Percentiles rank a stretch among this genome's conserved stretches.
phyloP scores from a whole-genome alignment of 2,329 filamentous ascomycete genomes.

The Pezicula radicicola region DNA sequence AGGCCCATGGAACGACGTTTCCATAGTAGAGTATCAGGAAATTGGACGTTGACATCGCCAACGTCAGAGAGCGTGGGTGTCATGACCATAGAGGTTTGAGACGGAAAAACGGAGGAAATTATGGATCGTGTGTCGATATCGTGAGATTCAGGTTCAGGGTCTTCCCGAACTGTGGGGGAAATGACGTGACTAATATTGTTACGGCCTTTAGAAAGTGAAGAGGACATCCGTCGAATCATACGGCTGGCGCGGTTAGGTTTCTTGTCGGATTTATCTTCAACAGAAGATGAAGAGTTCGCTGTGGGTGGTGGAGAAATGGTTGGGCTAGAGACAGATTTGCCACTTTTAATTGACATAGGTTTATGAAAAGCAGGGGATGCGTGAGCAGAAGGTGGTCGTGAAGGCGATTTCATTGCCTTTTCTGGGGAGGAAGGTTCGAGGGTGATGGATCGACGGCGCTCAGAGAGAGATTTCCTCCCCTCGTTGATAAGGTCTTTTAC shows the following conservation, averaged over 20 bases:
- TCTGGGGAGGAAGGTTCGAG: conserved; percentile 37
- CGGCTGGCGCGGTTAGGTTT: conserved; percentile 40
- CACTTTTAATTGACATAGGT: conserved; percentile 65
- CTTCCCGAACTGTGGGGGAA: conserved; percentile 32
- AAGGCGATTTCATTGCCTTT: conserved; percentile 38
- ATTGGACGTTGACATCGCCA: conserved; percentile 93
- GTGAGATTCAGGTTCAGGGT: conserved; percentile 27
- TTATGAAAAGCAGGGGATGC: conserved; percentile 47
- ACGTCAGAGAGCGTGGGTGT: conserved; percentile 20
- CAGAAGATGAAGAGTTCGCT: conserved; percentile 36
- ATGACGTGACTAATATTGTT: conserved; percentile 30
- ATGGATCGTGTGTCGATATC: conserved; percentile 27
- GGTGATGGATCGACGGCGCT: conserved; percentile 40
- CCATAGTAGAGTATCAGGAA: conserved; percentile 94
- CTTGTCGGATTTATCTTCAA: conserved; percentile 50
- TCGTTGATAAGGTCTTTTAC: conserved; percentile 56
- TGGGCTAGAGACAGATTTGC: conserved; percentile 37
- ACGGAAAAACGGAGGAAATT: conserved; percentile 11
- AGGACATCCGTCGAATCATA: conserved; percentile 66
- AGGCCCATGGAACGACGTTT: conserved; percentile 88
- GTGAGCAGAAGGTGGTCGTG: conserved; percentile 40
- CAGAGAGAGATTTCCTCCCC: conserved; percentile 46
- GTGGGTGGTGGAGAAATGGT: conserved; percentile 32
- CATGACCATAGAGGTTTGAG: conserved; percentile 31
- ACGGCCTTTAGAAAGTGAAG: conserved; percentile 43